A percentile compares a stretch with the other conserved stretches of the same genome.
phyloP scores from a whole-genome alignment of 345 rosid genomes.

The Brassica cretica region DNA sequence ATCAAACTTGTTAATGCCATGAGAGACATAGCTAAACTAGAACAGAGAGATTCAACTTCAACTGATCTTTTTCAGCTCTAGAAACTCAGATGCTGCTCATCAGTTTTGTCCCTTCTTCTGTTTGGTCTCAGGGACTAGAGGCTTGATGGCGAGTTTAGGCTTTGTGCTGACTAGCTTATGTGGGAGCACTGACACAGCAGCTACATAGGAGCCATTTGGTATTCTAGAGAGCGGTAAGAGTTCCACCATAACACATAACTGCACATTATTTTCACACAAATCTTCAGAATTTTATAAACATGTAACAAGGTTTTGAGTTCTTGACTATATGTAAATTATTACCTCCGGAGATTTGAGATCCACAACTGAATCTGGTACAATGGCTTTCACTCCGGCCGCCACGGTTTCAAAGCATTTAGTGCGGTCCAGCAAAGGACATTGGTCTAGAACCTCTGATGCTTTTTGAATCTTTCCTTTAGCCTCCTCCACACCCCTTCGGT shows the following conservation, averaged over 20 bases:
- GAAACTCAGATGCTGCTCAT: not conserved
- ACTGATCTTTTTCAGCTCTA: conserved; percentile 3
- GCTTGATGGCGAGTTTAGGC: conserved; percentile 77
- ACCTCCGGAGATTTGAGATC: conserved; percentile 94
- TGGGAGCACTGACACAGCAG: conserved; percentile 80
- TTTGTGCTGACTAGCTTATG: conserved; percentile 68
- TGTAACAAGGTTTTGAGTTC: not conserved
- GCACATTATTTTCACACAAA: conserved; percentile 32
- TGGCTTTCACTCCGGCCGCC: conserved; percentile 82
- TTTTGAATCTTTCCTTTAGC: conserved; percentile 46
- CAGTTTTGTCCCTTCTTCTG: conserved; percentile 41
- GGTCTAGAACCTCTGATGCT: conserved; percentile 41
- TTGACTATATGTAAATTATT: not conserved
- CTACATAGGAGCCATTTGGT: conserved; percentile 56
- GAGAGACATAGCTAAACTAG: conserved; percentile 10
- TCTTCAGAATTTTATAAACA: conserved; percentile 9
- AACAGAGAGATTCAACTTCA: conserved; percentile 21
- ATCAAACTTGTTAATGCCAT: not conserved
- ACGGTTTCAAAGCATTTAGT: conserved; percentile 72
- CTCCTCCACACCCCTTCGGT: conserved; percentile 84
- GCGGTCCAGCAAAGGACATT: conserved; percentile 63
- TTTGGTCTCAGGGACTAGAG: conserved; percentile 53
- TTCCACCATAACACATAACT: conserved; percentile 81
- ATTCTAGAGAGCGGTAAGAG: conserved; percentile 79
- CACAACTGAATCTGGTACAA: conserved; percentile 68